phyloP scores from a whole-genome alignment of 2,329 filamentous ascomycete genomes.

The Nannizzia gypsea region DNA sequence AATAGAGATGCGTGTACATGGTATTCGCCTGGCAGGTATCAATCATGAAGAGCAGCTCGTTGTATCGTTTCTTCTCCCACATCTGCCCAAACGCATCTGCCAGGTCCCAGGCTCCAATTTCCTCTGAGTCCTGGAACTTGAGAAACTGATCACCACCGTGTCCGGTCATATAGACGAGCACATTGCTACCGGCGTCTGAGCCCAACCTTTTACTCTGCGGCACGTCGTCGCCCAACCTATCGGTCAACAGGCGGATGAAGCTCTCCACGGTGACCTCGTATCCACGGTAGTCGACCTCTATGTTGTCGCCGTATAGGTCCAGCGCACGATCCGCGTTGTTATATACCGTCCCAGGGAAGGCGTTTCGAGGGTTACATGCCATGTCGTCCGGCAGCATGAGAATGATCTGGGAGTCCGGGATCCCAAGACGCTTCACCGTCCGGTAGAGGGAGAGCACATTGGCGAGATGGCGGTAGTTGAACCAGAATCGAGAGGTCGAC shows the following conservation, averaged over 20 bases:
- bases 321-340: conserved; percentile 94
- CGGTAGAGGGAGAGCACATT: conserved; percentile 96
- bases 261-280: conserved; percentile 99
- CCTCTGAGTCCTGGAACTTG: conserved; percentile 96
- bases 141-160: conserved; percentile 96
- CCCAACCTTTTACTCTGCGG: conserved; percentile 85
- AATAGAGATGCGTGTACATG: conserved; percentile 98
- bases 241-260: conserved; percentile 89
- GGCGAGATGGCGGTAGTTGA: conserved; percentile 97
- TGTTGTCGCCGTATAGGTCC: conserved; percentile 95
- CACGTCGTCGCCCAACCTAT: conserved; percentile 87
- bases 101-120: conserved; percentile 91
- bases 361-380: conserved; percentile 97
- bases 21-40: conserved; percentile 99
- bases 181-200: conserved; percentile 92
- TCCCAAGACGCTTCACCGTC: conserved; percentile 93
- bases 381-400: conserved; percentile 99
- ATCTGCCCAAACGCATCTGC: conserved; percentile 98
- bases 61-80: conserved; percentile 99
- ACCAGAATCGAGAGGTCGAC: conserved; percentile 97
- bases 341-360: conserved; percentile 95
- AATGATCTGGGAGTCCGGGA: conserved; percentile 97
- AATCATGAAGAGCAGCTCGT: conserved; percentile 99
- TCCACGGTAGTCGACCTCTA: conserved; percentile 94
- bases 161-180: conserved; percentile 97